These are phyloP conservation scores for Coemansia sp. DNA, from an alignment of 192 early-diverging fungal genomes.

Conservation along the genomic window DNA sequence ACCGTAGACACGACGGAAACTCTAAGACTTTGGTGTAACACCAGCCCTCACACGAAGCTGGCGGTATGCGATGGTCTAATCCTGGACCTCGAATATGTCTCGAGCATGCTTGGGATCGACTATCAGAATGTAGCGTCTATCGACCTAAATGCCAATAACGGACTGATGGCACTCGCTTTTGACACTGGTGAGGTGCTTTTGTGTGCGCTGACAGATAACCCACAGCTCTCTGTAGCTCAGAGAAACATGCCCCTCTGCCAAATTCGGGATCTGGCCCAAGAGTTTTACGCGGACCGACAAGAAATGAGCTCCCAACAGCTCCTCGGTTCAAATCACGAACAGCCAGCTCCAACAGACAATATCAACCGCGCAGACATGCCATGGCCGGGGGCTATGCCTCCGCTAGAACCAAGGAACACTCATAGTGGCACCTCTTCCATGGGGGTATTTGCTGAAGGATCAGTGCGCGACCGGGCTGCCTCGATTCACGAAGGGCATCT, in stretches of 20 bases:
- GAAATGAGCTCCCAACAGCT: not conserved
- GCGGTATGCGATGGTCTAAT: conserved; percentile 17
- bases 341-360: not conserved
- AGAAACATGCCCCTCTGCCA: conserved; percentile 8
- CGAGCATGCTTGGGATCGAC: conserved; percentile 33
- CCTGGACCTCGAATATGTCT: conserved; percentile 12
- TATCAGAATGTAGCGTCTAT: conserved; percentile 3
- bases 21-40: conserved; percentile 39
- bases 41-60: not conserved
- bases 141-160: conserved; percentile 19
- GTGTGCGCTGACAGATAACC: conserved; percentile 26
- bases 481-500: conserved; percentile 27
- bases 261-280: conserved; percentile 15
- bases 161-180: conserved; percentile 34
- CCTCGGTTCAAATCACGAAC: not conserved
- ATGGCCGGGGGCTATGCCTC: not conserved
- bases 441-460: not conserved
- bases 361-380: not conserved
- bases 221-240: conserved; percentile 11
- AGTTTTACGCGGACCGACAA: conserved; percentile 12
- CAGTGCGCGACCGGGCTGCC: conserved; percentile 17
- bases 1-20: conserved; percentile 6
- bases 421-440: not conserved
- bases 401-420: not conserved
- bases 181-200: conserved; percentile 37